Evolutionary conservation across 139 green algal genomes (phyloP), one percentile per base, ranked within the genome.

Genomic region (Chlorella sp.): DNA sequence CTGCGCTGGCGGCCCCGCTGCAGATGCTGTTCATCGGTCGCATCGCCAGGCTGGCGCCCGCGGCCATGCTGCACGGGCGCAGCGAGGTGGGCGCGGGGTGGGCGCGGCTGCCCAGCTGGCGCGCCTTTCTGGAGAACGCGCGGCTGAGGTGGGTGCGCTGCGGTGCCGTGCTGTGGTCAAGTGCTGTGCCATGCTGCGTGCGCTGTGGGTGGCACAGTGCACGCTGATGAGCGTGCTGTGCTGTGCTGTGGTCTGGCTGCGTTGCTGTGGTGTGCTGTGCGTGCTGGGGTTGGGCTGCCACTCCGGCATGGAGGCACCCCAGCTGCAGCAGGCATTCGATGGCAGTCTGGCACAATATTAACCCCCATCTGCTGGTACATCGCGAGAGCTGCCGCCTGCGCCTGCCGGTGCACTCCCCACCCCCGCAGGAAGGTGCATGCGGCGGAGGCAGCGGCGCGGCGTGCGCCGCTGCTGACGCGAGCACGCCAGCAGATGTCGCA

Each of bases 1-100:
- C 92, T 16, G 53, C 85, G 3, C 26, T 77, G 19, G 83, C 81
- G 4, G 60, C 83, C 30, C 91, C 92, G 3, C 48, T 91, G 40
- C 87, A 94, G 83, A 57, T 92, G 21, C 61, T 83, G 66, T 80
- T 61, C 34, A 94, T 94, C 37, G 21, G 39, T 9, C 86, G 75
- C 60, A 93, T 94, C 32, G 73, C 85, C 3, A 64, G 68, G 4
- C 82, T 90, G 14, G 87, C 82, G n/a, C 86, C 91, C 32, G 34
- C 68, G 30, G 80, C 75, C 39, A 90, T 93, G 91, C 30, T 91
- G 83, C 76, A 92, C 68, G 81, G 68, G 28, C 75, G 87, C 81
- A 42, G 89, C 69, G 88, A 92, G 68, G 34, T 75, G 39, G 73
- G 81, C 76, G 86, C 57, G 24, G 79, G 36, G 61, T 88, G 88